phyloP scores from a whole-genome alignment of 495 filamentous ascomycete species.

The Podospora pseudopauciseta region DNA sequence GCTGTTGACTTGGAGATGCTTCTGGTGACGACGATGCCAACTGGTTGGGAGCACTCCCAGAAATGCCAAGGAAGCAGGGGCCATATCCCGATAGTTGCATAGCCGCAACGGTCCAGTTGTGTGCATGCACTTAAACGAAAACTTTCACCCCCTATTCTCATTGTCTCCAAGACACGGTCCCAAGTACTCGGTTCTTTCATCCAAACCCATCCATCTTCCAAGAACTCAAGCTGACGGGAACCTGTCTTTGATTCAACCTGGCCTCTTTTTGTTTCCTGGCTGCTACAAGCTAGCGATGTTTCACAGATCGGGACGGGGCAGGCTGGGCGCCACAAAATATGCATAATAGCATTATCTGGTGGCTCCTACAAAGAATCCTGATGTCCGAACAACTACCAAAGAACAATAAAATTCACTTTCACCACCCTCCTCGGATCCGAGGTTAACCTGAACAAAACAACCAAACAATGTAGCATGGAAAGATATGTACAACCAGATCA shows the following conservation, averaged over 20 bases:
- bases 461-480: not conserved
- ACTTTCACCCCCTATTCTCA: not conserved
- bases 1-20: not conserved
- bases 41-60: not conserved
- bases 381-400: not conserved
- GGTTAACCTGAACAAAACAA: not conserved
- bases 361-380: not conserved
- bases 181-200: not conserved
- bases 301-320: not conserved
- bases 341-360: conserved; percentile 5
- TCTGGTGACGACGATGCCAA: conserved; percentile 11
- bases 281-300: not conserved
- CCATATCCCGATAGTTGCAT: not conserved
- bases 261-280: not conserved
- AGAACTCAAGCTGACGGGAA: not conserved
- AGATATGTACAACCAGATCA: not conserved
- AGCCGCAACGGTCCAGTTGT: no score
- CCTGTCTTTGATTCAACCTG: not conserved
- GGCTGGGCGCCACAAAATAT: not conserved
- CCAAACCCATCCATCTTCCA: not conserved
- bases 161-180: not conserved
- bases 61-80: not conserved
- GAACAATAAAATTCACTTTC: not conserved
- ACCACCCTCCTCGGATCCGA: not conserved
- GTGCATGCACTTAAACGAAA: not conserved